Conservation (phyloP, 2,329 filamentous ascomycete genomes). For the Aspergillus pseudoviridinutans region DNA sequence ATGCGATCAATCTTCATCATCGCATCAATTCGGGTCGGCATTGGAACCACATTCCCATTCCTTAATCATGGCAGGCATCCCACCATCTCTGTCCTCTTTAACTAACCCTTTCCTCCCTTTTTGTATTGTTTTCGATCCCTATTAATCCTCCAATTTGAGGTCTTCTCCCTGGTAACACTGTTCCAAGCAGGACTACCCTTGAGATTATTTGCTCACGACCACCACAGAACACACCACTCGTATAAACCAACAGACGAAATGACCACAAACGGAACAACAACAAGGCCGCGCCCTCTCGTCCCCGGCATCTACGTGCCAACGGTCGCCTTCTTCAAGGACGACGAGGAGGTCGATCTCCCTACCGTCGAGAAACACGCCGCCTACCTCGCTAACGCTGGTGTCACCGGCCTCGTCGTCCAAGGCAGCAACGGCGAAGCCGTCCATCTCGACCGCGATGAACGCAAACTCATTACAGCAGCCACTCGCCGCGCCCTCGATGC, state of each 20-base stretch:
- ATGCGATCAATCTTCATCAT: slow-evolving; percentile 1
- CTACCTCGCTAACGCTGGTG: slow-evolving; percentile 66
- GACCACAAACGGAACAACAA: slow-evolving; percentile 18
- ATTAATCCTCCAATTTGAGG: not conserved
- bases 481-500: slow-evolving; percentile 67
- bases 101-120: not conserved
- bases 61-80: slow-evolving; percentile 1
- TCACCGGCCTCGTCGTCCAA: slow-evolving; percentile 71
- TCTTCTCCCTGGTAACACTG: not conserved
- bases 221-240: not conserved
- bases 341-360: slow-evolving; percentile 63
- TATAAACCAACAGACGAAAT: slow-evolving; percentile 9
- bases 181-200: not conserved
- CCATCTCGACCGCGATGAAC: slow-evolving; percentile 68
- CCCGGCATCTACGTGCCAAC: slow-evolving; percentile 68
- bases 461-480: slow-evolving; percentile 62
- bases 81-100: slow-evolving; percentile 1
- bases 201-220: not conserved
- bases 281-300: slow-evolving; percentile 25
- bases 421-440: slow-evolving; percentile 82
- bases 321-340: slow-evolving; percentile 66
- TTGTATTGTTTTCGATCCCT: not conserved
- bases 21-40: not conserved
- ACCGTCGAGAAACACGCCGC: slow-evolving; percentile 59
- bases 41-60: not conserved